Evolutionary conservation across 192 early-diverging fungal species (phyloP).

Genomic region (Dissophora globulifera): DNA sequence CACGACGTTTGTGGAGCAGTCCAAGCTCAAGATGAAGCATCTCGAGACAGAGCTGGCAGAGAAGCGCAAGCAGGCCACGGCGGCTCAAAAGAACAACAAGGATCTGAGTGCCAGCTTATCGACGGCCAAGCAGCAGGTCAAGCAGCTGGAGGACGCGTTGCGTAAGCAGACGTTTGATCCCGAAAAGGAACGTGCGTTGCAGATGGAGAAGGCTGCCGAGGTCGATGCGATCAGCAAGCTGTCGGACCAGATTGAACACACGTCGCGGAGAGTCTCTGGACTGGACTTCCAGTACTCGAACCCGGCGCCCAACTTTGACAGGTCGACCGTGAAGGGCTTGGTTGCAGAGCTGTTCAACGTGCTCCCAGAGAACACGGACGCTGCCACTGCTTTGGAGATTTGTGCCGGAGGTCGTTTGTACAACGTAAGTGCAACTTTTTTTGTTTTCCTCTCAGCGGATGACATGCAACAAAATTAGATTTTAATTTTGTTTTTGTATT

Average conservation of each 20-base stretch:
- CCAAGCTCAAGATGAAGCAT: slow-evolving; percentile 81
- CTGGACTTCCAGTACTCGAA: slow-evolving; percentile 87
- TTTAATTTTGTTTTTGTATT: no score
- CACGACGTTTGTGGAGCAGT: slow-evolving; percentile 79
- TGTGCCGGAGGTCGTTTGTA: slow-evolving; percentile 94
- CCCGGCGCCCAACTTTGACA: slow-evolving; percentile 90
- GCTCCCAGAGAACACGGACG: slow-evolving; percentile 70
- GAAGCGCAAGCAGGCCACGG: slow-evolving; percentile 70
- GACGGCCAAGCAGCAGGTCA: slow-evolving; percentile 25
- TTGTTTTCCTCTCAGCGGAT: no score
- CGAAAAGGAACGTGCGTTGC: slow-evolving; percentile 33
- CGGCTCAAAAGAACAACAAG: slow-evolving; percentile 76
- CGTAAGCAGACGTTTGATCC: slow-evolving; percentile 20
- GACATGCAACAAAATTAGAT: no score
- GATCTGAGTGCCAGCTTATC: slow-evolving; percentile 60
- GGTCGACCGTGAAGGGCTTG: slow-evolving; percentile 89
- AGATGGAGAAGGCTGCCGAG: slow-evolving; percentile 15
- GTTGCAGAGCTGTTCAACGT: slow-evolving; percentile 90
- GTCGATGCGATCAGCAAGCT: slow-evolving; percentile 10
- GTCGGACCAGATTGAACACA: slow-evolving; percentile 59
- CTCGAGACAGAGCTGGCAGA: slow-evolving; percentile 78
- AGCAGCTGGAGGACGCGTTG: slow-evolving; percentile 29
- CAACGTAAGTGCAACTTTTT: slow-evolving; percentile 72
- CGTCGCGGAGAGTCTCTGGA: slow-evolving; percentile 64
- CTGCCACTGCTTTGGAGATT: slow-evolving; percentile 89